Base-by-base conservation (phyloP, 331 rosid genomes). In the Dryas integrifolia region DNA sequence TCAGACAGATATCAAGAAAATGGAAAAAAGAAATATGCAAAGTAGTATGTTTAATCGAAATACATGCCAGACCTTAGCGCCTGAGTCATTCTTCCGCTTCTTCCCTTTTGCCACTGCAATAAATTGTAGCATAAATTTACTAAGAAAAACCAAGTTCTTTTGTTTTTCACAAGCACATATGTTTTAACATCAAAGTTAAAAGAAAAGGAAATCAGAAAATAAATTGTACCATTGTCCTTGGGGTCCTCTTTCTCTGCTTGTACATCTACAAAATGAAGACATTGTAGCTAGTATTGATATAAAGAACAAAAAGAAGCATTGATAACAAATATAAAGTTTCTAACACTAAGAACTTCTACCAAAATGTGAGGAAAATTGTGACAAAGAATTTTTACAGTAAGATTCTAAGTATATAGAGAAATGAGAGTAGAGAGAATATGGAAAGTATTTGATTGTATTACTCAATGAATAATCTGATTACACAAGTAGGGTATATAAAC, bases 31-130 rank as follows among this genome's bases (percentile, higher is more conserved):
- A 74, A 24, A 70, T 51, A 52, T 9, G 57, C 56, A 30, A 75
- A 65, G 57, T 18, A 76, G 14, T 72, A 47, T 26, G 13, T 15
- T 51, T 45, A 68, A 75, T 76, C 76, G 58, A 44, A 58, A 61
- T 57, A 70, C 67, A 88, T 84, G 82, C 72, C 89, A 70, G 57
- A 92, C 97, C 98, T 88, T 89, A 79, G 57, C 74, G 44, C 83
- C 86, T 0, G 84, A 82, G 72, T 88, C 90, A 81, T 47, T 85
- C 89, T 88, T 92, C 51, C 85, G 84, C 73, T 88, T 88, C 84
- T 84, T 90, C 80, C 92, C 89, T 81, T 83, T 88, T 58, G 88
- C 24, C 72, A 46, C 97, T 88, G 92, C 90, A 86, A 61, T 79
- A 58, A 76, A 80, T 48, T 59, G 75, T 50, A 47, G 51, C 38